phyloP scores from a whole-genome alignment of 179 eudicot genomes.

The Drosera spatulata region DNA sequence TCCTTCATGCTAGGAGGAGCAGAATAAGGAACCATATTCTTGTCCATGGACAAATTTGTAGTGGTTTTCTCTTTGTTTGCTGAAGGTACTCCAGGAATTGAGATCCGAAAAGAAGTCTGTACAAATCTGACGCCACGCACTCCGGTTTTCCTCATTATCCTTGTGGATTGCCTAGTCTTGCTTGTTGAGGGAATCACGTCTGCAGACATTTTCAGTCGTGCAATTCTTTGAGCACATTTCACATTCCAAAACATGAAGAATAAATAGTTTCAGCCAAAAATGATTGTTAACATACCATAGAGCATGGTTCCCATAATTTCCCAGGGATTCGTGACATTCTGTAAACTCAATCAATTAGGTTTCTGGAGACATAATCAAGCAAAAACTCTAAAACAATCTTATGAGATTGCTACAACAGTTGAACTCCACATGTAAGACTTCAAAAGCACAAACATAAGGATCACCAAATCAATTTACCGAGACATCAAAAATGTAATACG shows the following conservation, averaged over 20 bases:
- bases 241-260: not conserved
- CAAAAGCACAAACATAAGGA: too few species aligned
- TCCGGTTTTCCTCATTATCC: slow-evolving; percentile 4
- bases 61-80: slow-evolving; percentile 25
- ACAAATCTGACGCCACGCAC: slow-evolving; percentile 8
- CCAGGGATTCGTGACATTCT: too few species aligned
- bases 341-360: too few species aligned
- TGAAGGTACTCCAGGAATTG: slow-evolving; percentile 48
- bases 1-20: slow-evolving; percentile 66
- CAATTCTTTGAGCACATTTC: not conserved
- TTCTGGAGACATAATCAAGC: too few species aligned
- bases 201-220: slow-evolving; percentile 5
- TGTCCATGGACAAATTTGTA: slow-evolving; percentile 35
- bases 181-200: slow-evolving; percentile 21
- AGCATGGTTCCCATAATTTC: too few species aligned
- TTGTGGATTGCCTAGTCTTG: slow-evolving; percentile 15
- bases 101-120: slow-evolving; percentile 33
- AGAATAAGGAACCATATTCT: slow-evolving; percentile 59
- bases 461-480: too few species aligned
- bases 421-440: too few species aligned
- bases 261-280: too few species aligned
- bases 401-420: too few species aligned
- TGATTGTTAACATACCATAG: too few species aligned
- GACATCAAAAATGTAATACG: too few species aligned
- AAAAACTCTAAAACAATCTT: too few species aligned